phyloP scores from a whole-genome alignment of 148 eudicot genomes.

The Diospyros lotus region DNA sequence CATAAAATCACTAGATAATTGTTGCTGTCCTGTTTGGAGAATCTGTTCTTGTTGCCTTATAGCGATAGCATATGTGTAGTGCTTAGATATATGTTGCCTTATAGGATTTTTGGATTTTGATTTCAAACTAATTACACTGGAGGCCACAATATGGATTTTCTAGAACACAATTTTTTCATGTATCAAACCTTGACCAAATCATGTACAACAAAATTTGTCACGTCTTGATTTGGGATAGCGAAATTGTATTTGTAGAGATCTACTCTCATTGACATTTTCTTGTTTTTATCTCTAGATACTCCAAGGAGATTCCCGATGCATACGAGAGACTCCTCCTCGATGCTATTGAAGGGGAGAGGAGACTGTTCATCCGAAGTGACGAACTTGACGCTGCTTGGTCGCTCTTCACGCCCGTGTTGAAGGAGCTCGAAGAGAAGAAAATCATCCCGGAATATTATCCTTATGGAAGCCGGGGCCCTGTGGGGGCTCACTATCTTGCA shows the following conservation, averaged over 20 bases:
- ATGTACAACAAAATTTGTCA: background rate
- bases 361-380: conserved; percentile 77
- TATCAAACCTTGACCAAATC: background rate
- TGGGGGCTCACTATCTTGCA: conserved; percentile 84
- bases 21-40: no score
- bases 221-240: no score
- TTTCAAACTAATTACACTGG: no score
- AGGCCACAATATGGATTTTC: background rate
- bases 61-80: no score
- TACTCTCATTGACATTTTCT: background rate
- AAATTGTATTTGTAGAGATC: background rate
- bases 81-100: no score
- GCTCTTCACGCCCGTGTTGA: conserved; percentile 64
- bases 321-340: conserved; percentile 81
- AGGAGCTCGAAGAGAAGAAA: conserved; percentile 64
- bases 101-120: no score
- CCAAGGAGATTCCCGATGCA: conserved; percentile 82
- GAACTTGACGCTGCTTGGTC: conserved; percentile 85
- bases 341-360: conserved; percentile 80
- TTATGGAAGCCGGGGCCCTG: conserved; percentile 77
- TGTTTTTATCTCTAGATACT: conserved; percentile 36
- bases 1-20: no score
- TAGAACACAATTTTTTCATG: background rate
- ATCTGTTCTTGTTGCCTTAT: no score
- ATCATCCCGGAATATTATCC: conserved; percentile 71